Evolutionary conservation across 2,329 filamentous ascomycete species (phyloP), one percentile per base, ranked within the genome.

Genomic region (Ophiocordyceps polyrhachis-furcata): DNA sequence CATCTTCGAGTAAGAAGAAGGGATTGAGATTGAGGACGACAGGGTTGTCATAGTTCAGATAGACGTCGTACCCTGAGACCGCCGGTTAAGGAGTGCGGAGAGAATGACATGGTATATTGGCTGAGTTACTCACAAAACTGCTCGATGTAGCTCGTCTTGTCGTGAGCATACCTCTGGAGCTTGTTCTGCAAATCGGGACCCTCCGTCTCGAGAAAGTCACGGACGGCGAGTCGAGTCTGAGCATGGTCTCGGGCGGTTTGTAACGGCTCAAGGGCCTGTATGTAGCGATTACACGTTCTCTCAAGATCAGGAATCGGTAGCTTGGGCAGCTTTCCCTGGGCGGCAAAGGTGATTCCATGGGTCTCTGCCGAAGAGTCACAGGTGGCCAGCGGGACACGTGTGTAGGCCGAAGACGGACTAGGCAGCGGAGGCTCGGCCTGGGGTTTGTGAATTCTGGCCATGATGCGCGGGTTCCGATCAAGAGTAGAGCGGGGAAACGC

Each of bases 11-110:
- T 46, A 98, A 69, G 67, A 98, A 98, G 66, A 98, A 98, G 0
- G 91, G 91, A 57, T 98, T 98, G 51, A 98, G 67, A 63, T 98
- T 96, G 52, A 98, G 73, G 38, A 98, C 91, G 38, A 98, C 91
- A 0, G 91, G 88, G 56, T 95, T 96, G 59, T 96, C 91, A 58
- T 82, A 98, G 65, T 96, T 96, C 50, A 98, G 71, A 58, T 96
- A 98, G 28, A 91, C 96, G 61, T 98, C 91, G 59, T 96, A 96
- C 91, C 88, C 88, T 94, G 49, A 6, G 15, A n/a, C 21, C 5
- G 13, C 11, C 14, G 40, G 38, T 19, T 5, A 40, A 40, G 5
- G 38, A 20, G 38, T 17, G 17, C n/a, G 32, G 40, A 20, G 11
- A 38, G 43, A 17, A 37, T 14, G 73, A 14, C 3, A 32, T n/a